Evolutionary conservation across 441 rosid genomes (phyloP).

Genomic region (Pelargonium citronellum): DNA sequence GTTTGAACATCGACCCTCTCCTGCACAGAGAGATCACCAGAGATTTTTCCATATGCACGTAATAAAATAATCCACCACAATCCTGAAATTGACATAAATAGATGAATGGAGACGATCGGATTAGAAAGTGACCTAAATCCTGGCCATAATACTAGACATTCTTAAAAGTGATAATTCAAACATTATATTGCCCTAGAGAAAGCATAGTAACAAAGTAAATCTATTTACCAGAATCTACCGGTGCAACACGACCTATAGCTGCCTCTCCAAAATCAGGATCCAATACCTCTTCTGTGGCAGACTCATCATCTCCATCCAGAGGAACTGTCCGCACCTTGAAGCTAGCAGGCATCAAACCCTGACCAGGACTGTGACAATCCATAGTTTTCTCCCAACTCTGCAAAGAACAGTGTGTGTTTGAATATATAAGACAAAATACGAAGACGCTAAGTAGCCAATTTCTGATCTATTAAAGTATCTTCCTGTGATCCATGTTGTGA

Average conservation of each 20-base stretch:
- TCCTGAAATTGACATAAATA: slow-evolving; percentile 36
- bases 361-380: slow-evolving; percentile 95
- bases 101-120: slow-evolving; percentile 1
- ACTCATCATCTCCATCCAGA: slow-evolving; percentile 60
- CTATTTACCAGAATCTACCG: slow-evolving; percentile 59
- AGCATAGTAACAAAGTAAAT: too few relatives aligned
- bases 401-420: neutral
- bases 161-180: neutral
- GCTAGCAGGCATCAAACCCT: slow-evolving; percentile 97
- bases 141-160: too few relatives aligned
- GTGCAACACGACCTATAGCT: slow-evolving; percentile 87
- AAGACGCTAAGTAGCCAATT: too few relatives aligned
- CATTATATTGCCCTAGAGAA: neutral
- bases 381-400: slow-evolving; percentile 98
- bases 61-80: slow-evolving; percentile 92
- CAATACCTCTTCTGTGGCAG: slow-evolving; percentile 65
- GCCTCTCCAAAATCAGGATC: slow-evolving; percentile 93
- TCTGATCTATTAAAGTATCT: neutral
- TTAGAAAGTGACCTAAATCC: neutral
- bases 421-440: too few relatives aligned
- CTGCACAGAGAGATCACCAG: slow-evolving; percentile 78
- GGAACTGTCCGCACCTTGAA: slow-evolving; percentile 83
- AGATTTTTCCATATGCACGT: slow-evolving; percentile 78
- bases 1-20: slow-evolving; percentile 93
- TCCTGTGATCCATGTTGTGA: neutral